phyloP scores from a whole-genome alignment of 2,329 filamentous ascomycete genomes.

The Botrytis paeoniae region DNA sequence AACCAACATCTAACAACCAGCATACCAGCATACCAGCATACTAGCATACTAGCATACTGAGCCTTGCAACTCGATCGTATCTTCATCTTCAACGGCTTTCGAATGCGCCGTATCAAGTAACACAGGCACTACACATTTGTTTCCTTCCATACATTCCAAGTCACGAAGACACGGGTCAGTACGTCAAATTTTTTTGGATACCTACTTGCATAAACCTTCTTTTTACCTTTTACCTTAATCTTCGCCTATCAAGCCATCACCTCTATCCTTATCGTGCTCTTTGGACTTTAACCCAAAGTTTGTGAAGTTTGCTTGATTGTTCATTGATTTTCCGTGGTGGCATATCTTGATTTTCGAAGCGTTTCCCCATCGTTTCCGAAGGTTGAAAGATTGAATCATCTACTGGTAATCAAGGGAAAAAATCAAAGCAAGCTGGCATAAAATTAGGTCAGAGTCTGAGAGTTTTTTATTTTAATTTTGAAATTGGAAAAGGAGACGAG shows the following conservation, averaged over 20 bases:
- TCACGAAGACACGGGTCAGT: slow-evolving; percentile 18
- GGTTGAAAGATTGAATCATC: background rate
- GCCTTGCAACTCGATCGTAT: background rate
- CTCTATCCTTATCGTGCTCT: background rate
- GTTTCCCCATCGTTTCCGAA: background rate
- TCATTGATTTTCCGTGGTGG: background rate
- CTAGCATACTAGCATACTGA: background rate
- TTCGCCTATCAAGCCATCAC: background rate
- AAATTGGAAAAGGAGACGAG: slow-evolving; percentile 7
- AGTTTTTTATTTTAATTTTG: background rate
- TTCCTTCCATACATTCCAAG: background rate
- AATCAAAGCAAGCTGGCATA: background rate
- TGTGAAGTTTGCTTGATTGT: background rate
- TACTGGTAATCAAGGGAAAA: background rate
- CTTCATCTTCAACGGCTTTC: slow-evolving; percentile 15
- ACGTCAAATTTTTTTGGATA: slow-evolving; percentile 11
- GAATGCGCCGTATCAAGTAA: background rate
- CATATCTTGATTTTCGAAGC: background rate
- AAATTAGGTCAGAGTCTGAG: background rate
- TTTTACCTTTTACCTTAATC: background rate
- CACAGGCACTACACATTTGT: background rate
- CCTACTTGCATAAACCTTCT: slow-evolving; percentile 17
- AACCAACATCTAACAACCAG: slow-evolving; percentile 1
- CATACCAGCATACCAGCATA: background rate
- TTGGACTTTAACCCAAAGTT: background rate